Percentiles rank a stretch among this genome's conserved stretches.
Evolutionary conservation across 345 rosid species (phyloP).

Genomic region (Brassica nigra): DNA sequence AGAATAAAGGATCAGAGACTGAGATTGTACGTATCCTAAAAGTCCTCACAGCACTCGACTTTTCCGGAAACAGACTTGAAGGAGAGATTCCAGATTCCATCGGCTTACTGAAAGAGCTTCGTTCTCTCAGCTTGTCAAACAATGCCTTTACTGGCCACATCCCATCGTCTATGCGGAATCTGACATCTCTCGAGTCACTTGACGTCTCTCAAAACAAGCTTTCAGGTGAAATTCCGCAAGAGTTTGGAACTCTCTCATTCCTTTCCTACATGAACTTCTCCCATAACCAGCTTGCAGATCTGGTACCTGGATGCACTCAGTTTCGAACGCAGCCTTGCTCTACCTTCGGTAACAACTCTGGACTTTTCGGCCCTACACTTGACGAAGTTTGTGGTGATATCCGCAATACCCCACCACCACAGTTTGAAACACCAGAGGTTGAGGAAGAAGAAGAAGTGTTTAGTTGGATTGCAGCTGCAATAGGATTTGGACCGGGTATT

Average conservation of each 20-base stretch:
- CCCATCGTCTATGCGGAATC: background rate
- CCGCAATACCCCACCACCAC: background rate
- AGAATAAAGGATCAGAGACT: background rate
- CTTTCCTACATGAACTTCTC: background rate
- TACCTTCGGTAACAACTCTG: background rate
- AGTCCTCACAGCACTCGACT: background rate
- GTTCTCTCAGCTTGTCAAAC: background rate
- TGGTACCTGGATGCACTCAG: background rate
- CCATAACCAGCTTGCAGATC: background rate
- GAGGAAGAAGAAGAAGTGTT: background rate
- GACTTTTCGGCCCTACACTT: background rate
- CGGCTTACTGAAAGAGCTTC: background rate
- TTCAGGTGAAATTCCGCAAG: conserved; percentile 4
- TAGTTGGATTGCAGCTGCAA: conserved; percentile 2
- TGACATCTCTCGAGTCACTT: background rate
- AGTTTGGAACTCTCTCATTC: background rate
- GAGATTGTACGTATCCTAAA: background rate
- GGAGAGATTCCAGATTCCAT: background rate
- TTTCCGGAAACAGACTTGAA: background rate
- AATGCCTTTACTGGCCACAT: background rate
- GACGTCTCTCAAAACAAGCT: conserved; percentile 1
- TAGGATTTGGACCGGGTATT: conserved; percentile 1
- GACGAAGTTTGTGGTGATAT: background rate
- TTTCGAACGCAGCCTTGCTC: conserved; percentile 3
- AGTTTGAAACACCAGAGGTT: background rate